phyloP scores from a whole-genome alignment of 2,329 filamentous ascomycete genomes.

The Hirsutella rhossiliensis region DNA sequence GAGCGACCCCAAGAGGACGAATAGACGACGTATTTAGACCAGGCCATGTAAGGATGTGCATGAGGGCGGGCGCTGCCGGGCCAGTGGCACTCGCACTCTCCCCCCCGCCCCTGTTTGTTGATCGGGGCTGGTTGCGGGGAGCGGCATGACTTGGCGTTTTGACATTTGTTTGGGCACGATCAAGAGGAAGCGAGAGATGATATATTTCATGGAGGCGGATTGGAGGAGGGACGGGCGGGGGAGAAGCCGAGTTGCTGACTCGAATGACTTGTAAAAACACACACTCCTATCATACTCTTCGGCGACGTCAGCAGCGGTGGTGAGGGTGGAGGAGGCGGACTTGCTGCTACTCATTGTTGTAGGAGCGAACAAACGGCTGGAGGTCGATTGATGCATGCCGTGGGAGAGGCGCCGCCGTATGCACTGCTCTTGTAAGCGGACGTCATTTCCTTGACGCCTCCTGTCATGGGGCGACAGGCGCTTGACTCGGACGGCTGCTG shows the following conservation, averaged over 20 bases:
- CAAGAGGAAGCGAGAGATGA: background rate
- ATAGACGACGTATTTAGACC: conserved; percentile 8
- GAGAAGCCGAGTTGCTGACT: background rate
- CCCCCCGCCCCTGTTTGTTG: background rate
- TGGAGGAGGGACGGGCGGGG: background rate
- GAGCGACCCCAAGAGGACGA: conserved; percentile 24
- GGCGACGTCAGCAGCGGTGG: background rate
- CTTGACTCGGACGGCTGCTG: too few species aligned
- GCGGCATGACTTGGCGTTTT: conserved; percentile 5
- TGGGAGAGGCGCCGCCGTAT: too few species aligned
- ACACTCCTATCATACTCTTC: background rate
- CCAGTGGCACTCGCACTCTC: background rate
- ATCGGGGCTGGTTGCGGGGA: background rate
- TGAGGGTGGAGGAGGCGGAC: background rate
- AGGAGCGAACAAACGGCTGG: background rate
- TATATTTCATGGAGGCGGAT: background rate
- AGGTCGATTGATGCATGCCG: background rate
- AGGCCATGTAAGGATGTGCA: conserved; percentile 1
- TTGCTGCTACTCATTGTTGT: background rate
- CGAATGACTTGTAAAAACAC: background rate
- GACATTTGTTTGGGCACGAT: background rate
- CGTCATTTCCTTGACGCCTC: too few species aligned
- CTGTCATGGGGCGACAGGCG: too few species aligned
- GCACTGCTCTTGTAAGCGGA: too few species aligned
- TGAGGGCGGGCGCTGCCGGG: conserved; percentile 3